These are phyloP conservation scores for Beauveria rudraprayagi DNA, from an alignment of 2,329 filamentous ascomycete species.

Conservation along the genomic window DNA sequence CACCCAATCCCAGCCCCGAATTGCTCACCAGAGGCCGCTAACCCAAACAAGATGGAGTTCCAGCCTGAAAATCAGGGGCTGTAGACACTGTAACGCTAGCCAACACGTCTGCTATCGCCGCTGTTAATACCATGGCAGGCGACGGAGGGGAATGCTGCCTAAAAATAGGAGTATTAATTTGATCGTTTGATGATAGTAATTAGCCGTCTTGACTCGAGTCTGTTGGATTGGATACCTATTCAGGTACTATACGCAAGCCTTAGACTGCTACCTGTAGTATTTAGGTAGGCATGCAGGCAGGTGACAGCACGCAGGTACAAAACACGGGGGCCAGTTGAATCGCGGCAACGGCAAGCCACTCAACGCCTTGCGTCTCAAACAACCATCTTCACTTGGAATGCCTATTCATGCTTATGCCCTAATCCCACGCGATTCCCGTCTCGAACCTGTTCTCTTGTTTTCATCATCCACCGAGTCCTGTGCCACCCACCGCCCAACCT, in stretches of 20 bases:
- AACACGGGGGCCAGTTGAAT: constrained; percentile 1
- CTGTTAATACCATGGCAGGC: background rate
- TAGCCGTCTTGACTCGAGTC: too few species aligned
- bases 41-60: background rate
- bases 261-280: too few species aligned
- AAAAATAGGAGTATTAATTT: too few species aligned
- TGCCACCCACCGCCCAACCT: background rate
- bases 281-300: background rate
- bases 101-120: background rate
- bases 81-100: background rate
- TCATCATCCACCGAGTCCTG: background rate
- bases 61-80: constrained; percentile 5
- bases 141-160: background rate
- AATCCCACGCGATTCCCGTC: background rate
- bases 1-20: background rate
- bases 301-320: background rate
- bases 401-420: background rate
- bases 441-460: background rate
- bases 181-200: too few species aligned
- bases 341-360: background rate
- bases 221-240: too few species aligned
- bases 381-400: background rate
- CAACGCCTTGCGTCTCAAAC: constrained; percentile 6
- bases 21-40: background rate
- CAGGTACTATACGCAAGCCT: too few species aligned